phyloP scores from a whole-genome alignment of 129 eudicot species.

The Flaveria sonorensis region DNA sequence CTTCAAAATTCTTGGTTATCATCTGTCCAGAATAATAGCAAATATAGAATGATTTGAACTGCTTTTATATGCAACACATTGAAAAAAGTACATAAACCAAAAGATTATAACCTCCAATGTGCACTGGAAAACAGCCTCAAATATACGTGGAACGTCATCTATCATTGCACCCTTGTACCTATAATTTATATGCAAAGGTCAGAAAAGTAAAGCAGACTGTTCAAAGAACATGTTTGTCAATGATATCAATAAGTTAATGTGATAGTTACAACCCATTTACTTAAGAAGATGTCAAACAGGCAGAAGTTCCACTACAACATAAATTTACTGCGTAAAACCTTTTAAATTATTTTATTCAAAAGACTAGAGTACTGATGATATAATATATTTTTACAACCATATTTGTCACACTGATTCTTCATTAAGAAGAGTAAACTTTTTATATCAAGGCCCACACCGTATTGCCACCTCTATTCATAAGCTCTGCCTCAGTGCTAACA shows the following conservation, averaged over 20 bases:
- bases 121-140: constrained; percentile 92
- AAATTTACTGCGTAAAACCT: background rate
- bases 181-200: constrained; percentile 4
- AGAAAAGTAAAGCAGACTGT: background rate
- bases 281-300: background rate
- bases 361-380: background rate
- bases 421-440: background rate
- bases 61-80: background rate
- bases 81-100: background rate
- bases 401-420: background rate
- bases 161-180: constrained; percentile 93
- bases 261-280: background rate
- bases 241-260: background rate
- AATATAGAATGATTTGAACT: background rate
- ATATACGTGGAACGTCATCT: constrained; percentile 94
- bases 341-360: background rate
- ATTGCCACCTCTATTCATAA: too few relatives aligned
- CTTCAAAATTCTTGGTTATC: constrained; percentile 98
- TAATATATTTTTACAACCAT: background rate
- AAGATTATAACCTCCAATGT: constrained; percentile 73
- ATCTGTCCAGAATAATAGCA: constrained; percentile 49
- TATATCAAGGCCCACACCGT: background rate
- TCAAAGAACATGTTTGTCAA: background rate
- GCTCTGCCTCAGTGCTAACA: too few relatives aligned
- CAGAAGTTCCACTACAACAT: background rate